Conservation (phyloP, 1,139 yeast genomes). For the Lodderomyces oxycetoniae region DNA sequence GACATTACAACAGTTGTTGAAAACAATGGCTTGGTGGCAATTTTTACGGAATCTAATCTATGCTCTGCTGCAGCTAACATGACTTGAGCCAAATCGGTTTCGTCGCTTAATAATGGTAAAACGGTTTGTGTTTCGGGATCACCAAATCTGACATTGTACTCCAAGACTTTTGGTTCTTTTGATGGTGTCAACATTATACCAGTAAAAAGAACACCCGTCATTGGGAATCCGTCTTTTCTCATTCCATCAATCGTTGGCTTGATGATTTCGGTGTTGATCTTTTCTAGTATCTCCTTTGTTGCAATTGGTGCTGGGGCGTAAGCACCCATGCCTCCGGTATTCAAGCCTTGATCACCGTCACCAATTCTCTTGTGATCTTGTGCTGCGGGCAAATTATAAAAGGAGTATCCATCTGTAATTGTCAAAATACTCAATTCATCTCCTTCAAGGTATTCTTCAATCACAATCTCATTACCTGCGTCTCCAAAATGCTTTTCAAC, state of each 20-base stretch:
- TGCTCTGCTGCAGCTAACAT: conserved; percentile 94
- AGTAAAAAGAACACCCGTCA: conserved; percentile 94
- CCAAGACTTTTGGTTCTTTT: conserved; percentile 88
- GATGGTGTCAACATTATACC: conserved; percentile 83
- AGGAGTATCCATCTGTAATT: conserved; percentile 89
- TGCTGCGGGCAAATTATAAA: conserved; percentile 90
- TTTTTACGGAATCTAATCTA: conserved; percentile 78
- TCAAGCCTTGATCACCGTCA: conserved; percentile 88
- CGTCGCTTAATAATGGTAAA: conserved; percentile 73
- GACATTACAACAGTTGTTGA: conserved; percentile 94
- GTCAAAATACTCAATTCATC: conserved; percentile 94
- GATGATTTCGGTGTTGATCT: conserved; percentile 68
- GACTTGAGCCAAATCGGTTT: conserved; percentile 87
- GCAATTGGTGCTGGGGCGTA: conserved; percentile 97
- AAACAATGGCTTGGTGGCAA: conserved; percentile 57
- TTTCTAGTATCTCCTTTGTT: conserved; percentile 59
- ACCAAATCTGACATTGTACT: conserved; percentile 96
- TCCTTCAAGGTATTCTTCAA: conserved; percentile 95
- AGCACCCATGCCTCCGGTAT: conserved; percentile 99
- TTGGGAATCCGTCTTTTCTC: conserved; percentile 94
- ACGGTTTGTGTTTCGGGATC: conserved; percentile 99
- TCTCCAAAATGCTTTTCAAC: conserved; percentile 80
- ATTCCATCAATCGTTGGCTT: conserved; percentile 94
- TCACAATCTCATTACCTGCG: conserved; percentile 95
- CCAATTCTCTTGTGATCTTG: conserved; percentile 97